Base-by-base conservation (phyloP, 2,329 filamentous ascomycete species). In the Aspergillus sp. region DNA sequence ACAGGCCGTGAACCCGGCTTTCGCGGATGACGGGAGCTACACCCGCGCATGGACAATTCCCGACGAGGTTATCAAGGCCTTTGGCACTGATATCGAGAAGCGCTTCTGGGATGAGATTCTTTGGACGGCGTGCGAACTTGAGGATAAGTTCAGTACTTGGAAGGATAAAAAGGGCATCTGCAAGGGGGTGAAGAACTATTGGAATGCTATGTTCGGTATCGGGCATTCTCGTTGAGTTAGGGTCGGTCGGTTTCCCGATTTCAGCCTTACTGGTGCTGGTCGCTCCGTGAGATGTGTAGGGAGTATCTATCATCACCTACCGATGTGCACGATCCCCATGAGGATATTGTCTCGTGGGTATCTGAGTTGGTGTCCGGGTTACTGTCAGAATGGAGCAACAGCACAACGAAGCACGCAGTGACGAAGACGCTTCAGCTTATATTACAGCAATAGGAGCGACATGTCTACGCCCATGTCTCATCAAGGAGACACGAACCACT, bases 101-200 rank as follows among this genome's bases (percentile, higher is more conserved):
- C 61, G 68, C 15, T 76, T 76, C 45, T 79, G 77, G 77, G 65
- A 65, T 2, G 75, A 78, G 61, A 76, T 79, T 55, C 71, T 70
- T 38, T 73, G 72, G 65, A 73, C 76, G 6, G 76, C 72, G 10
- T 79, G 76, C 60, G 71, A 74, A 51, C 70, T 78, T 19, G 73
- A 78, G 57, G 58, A 64, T 28, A 72, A 67, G 45, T 73, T 74
- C 57, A 60, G 59, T 32, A 69, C 65, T 53, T 78, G 76, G 74
- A 67, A 69, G 15, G 69, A 66, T n/a, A 69, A 69, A 57, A 65
- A 63, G 39, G 68, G 65, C 9, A 71, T 77, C 30, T 79, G 76
- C 56, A 62, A 70, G 53, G 66, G 66, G 8, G 72, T 73, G 28
- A 70, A 66, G 63, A 55, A 66, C 6, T 77, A 78, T 58, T 78